Evolutionary conservation across 148 eudicot species (phyloP).

Genomic region (Vaccinium macrocarpon): DNA sequence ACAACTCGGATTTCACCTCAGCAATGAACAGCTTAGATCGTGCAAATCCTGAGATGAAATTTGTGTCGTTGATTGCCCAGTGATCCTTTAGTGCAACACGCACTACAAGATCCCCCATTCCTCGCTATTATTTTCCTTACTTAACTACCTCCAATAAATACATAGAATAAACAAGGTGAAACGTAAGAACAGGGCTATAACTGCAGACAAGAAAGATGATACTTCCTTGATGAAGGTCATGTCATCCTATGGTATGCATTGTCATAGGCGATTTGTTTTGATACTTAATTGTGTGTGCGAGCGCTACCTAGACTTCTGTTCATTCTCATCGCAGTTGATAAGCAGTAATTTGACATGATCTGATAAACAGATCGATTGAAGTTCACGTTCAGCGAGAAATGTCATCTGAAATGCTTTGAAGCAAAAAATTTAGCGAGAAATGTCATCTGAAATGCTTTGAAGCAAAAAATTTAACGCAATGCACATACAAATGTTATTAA

Average conservation of each 20-base stretch:
- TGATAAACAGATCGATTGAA: neutral
- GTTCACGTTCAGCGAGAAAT: neutral
- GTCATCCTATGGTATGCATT: slow-evolving; percentile 74
- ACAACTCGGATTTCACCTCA: no score
- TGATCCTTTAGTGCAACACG: no score
- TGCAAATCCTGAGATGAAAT: no score
- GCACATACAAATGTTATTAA: neutral
- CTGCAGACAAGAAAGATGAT: slow-evolving; percentile 57
- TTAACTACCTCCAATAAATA: no score
- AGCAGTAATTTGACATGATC: neutral
- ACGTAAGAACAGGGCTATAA: no score
- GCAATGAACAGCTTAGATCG: no score
- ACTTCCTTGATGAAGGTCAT: slow-evolving; percentile 59
- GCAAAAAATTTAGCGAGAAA: neutral
- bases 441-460: neutral
- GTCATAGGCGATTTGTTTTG: neutral
- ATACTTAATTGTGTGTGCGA: neutral
- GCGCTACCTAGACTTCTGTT: neutral
- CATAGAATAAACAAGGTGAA: no score
- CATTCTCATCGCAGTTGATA: slow-evolving; percentile 58
- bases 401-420: neutral
- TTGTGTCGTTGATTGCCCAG: no score
- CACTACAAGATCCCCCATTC: no score
- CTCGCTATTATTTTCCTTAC: no score
- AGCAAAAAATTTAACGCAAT: neutral